Evolutionary conservation across 2,329 filamentous ascomycete species (phyloP).

Genomic region (Didymellaceae sp.): DNA sequence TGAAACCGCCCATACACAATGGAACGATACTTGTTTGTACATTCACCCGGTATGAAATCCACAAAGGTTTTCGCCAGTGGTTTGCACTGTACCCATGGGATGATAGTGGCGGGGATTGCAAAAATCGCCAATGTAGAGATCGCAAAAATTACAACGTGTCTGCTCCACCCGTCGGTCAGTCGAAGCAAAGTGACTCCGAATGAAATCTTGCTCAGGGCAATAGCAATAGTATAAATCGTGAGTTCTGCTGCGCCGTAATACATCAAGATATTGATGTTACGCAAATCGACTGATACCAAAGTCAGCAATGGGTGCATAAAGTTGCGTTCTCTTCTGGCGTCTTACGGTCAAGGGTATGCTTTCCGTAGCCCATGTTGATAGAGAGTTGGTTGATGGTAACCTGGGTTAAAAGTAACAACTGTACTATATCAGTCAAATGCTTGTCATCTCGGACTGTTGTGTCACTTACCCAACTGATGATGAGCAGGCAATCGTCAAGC

Average conservation of each 20-base stretch:
- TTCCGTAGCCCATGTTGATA: neutral
- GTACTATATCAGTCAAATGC: neutral
- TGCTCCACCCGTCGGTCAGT: conserved; percentile 17
- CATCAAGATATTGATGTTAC: neutral
- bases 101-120: conserved; percentile 7
- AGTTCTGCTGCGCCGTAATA: neutral
- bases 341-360: conserved; percentile 3
- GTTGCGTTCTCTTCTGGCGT: neutral
- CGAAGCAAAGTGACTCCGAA: conserved; percentile 20
- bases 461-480: neutral
- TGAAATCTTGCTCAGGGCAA: conserved; percentile 20
- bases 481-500: neutral
- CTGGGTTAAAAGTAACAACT: neutral
- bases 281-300: neutral
- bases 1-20: conserved; percentile 12
- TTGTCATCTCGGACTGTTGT: neutral
- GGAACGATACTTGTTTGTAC: conserved; percentile 12
- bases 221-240: conserved; percentile 3
- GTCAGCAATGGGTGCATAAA: neutral
- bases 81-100: conserved; percentile 15
- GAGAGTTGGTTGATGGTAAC: conserved; percentile 1
- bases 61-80: conserved; percentile 16
- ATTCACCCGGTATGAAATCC: conserved; percentile 11
- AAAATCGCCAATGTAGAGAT: conserved; percentile 14
- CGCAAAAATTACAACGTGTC: conserved; percentile 14